Evolutionary conservation across 805 yeast species (phyloP).

Genomic region (Grigorovia transvaalensis): DNA sequence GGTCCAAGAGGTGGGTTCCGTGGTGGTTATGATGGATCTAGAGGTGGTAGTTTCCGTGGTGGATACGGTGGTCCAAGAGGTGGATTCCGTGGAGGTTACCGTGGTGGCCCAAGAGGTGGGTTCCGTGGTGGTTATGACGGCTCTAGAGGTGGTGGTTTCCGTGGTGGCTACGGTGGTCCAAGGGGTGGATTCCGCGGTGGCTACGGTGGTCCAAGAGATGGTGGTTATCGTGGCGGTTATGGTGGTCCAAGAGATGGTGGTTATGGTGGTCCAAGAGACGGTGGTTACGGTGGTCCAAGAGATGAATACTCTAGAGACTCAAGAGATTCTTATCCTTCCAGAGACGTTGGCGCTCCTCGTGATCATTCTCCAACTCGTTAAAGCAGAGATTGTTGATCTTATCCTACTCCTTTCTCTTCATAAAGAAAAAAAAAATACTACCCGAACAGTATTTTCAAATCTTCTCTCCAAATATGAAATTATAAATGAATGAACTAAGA

Average conservation of each 20-base stretch:
- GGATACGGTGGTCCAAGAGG: conserved; percentile 36
- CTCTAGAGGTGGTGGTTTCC: conserved; percentile 29
- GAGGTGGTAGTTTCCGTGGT: conserved; percentile 37
- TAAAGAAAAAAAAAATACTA: background rate
- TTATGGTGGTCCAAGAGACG: conserved; percentile 28
- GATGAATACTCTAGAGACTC: conserved; percentile 25
- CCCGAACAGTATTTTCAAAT: background rate
- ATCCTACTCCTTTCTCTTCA: too few relatives aligned
- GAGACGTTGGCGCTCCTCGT: conserved; percentile 29
- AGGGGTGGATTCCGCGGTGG: conserved; percentile 56
- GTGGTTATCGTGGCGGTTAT: conserved; percentile 27
- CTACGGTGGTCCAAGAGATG: conserved; percentile 27
- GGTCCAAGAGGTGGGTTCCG: conserved; percentile 27
- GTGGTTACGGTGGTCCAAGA: conserved; percentile 29
- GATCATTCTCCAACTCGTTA: conserved; percentile 74
- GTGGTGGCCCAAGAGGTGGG: conserved; percentile 28
- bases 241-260: conserved; percentile 29
- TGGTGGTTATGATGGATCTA: conserved; percentile 33
- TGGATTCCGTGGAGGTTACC: conserved; percentile 28
- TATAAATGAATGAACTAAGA: too few relatives aligned
- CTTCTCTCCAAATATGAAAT: too few relatives aligned
- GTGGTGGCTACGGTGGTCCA: conserved; percentile 23
- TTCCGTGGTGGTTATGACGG: conserved; percentile 32
- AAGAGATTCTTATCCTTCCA: conserved; percentile 21
- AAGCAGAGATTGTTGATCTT: conserved; percentile 12